Conservation (phyloP, 108 stramenopile genomes). For the Discostella pseudostelligera region DNA sequence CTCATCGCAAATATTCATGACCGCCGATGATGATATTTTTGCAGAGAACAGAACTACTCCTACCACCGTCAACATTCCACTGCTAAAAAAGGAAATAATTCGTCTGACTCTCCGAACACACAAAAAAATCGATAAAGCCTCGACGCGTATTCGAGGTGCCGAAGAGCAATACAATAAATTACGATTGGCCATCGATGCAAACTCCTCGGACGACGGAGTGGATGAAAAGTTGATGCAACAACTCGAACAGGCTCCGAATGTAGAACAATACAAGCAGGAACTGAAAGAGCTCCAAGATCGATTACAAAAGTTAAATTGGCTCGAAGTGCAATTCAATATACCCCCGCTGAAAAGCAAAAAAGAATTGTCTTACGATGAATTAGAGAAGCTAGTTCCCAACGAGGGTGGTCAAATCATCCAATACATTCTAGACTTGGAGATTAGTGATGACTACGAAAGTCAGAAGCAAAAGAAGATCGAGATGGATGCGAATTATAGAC, state of each 20-base stretch:
- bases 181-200: slow-evolving; percentile 23
- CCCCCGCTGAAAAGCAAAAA: slow-evolving; percentile 35
- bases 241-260: slow-evolving; percentile 66
- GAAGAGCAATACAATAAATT: slow-evolving; percentile 54
- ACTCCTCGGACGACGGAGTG: slow-evolving; percentile 22
- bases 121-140: slow-evolving; percentile 84
- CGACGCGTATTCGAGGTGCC: slow-evolving; percentile 54
- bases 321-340: slow-evolving; percentile 51
- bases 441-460: slow-evolving; percentile 52
- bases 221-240: slow-evolving; percentile 56
- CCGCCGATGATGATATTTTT: slow-evolving; percentile 10
- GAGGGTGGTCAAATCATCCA: slow-evolving; percentile 49
- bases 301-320: slow-evolving; percentile 55
- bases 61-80: slow-evolving; percentile 43
- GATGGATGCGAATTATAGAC: slow-evolving; percentile 32
- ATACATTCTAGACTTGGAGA: slow-evolving; percentile 59
- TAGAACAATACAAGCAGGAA: slow-evolving; percentile 58
- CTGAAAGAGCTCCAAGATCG: slow-evolving; percentile 58
- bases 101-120: slow-evolving; percentile 64
- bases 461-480: slow-evolving; percentile 56
- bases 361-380: slow-evolving; percentile 21
- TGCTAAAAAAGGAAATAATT: slow-evolving; percentile 68
- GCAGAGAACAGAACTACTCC: slow-evolving; percentile 15
- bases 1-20: slow-evolving; percentile 17
- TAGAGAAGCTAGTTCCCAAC: slow-evolving; percentile 29